Evolutionary conservation across 139 green algal genomes (phyloP), one percentile per base, ranked within the genome.

Genomic region (Picochlorum sp.): DNA sequence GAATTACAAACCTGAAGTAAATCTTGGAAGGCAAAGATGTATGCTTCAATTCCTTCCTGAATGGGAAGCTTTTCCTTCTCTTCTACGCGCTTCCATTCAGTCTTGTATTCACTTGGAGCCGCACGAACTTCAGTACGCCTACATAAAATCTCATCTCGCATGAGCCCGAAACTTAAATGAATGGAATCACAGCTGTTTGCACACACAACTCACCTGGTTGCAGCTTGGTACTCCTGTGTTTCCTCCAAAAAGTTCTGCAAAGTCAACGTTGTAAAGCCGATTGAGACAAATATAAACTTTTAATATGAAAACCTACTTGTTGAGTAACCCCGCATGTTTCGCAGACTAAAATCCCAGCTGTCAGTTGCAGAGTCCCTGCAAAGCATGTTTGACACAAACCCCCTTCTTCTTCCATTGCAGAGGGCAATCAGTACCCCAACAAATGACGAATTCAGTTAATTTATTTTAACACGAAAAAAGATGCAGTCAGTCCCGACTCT

Each of bases 281-380:
- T n/a, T n/a, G 28, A 13, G n/a, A 30, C 11, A 57, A 30, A 13
- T 68, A 31, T 8, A 16, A 9, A 34, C 10, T 30, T 13, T 23
- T 34, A 59, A 59, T 20, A 37, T 30, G 3, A 30, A 38, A 8
- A 34, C 23, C 21, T 20, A 38, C 73, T 72, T 79, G 73, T 15
- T 45, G 16, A 14, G 66, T 34, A 21, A 21, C 68, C 10, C 73
- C 73, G 52, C 73, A 79, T 5, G 57, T 56, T 7, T 74, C 70
- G 30, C 73, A 79, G 6, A 78, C 62, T 38, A 79, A 57, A 54
- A 77, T 72, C 15, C 73, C 73, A 31, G 65, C n/a, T 15, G 60
- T 49, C n/a, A 79, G 20, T 31, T 60, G 51, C 51, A 77, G 26
- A 16, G 26, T 13, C 18, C 71, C 71, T 8, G 28, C n/a, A 24